Conservation (phyloP, 202 grass and related monocot genomes). For the Setaria viridis region DNA sequence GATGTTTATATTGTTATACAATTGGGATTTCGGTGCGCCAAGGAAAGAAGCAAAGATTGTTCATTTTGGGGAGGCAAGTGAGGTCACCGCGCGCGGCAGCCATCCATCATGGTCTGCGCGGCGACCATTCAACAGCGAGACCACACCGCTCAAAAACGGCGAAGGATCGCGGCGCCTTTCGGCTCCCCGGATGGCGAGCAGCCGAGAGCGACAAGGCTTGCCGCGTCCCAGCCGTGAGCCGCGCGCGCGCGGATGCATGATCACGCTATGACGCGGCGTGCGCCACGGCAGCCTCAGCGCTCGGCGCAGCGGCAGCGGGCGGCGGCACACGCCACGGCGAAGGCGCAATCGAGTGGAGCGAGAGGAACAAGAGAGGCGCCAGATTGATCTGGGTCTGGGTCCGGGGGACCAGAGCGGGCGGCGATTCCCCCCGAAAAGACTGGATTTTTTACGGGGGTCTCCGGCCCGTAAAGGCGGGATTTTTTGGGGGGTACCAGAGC, state of each 20-base stretch:
- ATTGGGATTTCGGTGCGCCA: neutral
- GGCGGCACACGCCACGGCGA: constrained; percentile 32
- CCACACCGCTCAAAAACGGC: constrained; percentile 25
- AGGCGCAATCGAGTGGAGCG: constrained; percentile 4
- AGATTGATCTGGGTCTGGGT: neutral
- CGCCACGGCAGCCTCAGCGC: constrained; percentile 53
- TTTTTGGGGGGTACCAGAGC: neutral
- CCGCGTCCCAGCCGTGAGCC: neutral
- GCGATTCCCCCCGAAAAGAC: constrained; percentile 7
- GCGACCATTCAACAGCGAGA: constrained; percentile 6
- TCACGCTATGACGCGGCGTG: constrained; percentile 48
- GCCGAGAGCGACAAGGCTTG: neutral
- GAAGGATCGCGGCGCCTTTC: constrained; percentile 24
- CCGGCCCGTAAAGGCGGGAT: constrained; percentile 31
- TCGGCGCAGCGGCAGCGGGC: constrained; percentile 41
- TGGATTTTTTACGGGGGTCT: constrained; percentile 33
- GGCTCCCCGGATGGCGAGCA: constrained; percentile 22
- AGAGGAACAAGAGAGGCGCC: neutral
- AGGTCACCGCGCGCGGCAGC: constrained; percentile 32
- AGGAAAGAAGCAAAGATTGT: constrained; percentile 37
- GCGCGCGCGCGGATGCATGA: constrained; percentile 6
- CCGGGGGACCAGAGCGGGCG: neutral
- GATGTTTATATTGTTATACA: neutral
- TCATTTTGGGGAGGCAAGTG: constrained; percentile 44
- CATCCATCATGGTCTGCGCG: constrained; percentile 29